These are phyloP conservation scores for Grosmannia serpens DNA, from an alignment of 2,329 filamentous ascomycete species.

Conservation along the genomic window DNA sequence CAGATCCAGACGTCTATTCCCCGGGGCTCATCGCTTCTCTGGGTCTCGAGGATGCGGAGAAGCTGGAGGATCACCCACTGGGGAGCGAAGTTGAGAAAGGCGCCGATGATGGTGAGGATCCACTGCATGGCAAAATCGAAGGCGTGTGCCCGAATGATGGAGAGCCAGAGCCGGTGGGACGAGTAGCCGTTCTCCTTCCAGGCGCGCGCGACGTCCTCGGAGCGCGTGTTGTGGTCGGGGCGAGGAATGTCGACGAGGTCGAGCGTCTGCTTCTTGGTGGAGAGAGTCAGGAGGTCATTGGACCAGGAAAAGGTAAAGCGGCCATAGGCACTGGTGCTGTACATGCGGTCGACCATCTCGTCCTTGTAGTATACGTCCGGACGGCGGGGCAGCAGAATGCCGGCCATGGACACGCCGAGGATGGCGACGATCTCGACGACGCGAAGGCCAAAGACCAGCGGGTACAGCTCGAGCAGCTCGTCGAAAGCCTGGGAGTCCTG, in stretches of 20 bases:
- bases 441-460: conserved; percentile 31
- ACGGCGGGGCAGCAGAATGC: conserved; percentile 50
- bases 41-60: conserved; percentile 50
- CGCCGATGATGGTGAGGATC: conserved; percentile 39
- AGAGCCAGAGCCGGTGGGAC: conserved; percentile 43
- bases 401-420: conserved; percentile 33
- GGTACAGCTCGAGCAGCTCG: conserved; percentile 20
- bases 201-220: conserved; percentile 34
- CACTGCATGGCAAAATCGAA: conserved; percentile 46
- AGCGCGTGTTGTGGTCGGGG: conserved; percentile 42
- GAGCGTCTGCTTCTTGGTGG: conserved; percentile 46
- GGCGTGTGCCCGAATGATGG: conserved; percentile 47
- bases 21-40: conserved; percentile 31
- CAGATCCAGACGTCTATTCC: conserved; percentile 52
- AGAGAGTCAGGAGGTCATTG: conserved; percentile 38
- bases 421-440: conserved; percentile 32
- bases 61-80: conserved; percentile 59
- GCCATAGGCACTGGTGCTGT: conserved; percentile 46
- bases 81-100: conserved; percentile 54
- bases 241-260: conserved; percentile 51
- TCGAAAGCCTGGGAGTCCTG: conserved; percentile 30
- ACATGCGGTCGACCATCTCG: conserved; percentile 50
- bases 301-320: conserved; percentile 59
- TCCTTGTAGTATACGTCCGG: conserved; percentile 53
- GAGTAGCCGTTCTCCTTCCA: conserved; percentile 37